These are phyloP conservation scores for Candolleomyces aberdarensis DNA, from an alignment of 768 basidiomycete genomes.

Conservation along the genomic window DNA sequence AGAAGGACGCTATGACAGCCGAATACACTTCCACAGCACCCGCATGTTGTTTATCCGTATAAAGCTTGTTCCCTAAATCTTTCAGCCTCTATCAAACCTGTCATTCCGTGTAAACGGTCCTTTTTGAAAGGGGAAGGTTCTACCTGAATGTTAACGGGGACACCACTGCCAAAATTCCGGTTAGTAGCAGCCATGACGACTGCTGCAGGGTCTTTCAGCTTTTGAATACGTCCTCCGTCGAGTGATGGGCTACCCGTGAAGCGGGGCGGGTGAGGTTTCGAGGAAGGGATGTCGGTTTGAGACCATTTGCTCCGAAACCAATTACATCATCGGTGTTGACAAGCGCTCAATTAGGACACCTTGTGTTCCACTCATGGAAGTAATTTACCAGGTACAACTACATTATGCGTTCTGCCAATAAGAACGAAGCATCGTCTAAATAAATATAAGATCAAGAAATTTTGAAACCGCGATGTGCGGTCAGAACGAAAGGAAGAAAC, in stretches of 20 bases:
- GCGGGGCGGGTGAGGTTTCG: too few relatives aligned
- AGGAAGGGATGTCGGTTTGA: background rate
- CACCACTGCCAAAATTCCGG: background rate
- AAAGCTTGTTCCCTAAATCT: background rate
- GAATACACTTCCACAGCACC: background rate
- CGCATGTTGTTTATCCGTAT: background rate
- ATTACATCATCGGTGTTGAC: background rate
- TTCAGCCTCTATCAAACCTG: background rate
- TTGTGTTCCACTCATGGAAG: background rate
- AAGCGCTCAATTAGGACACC: background rate
- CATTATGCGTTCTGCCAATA: background rate
- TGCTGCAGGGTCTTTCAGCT: too few relatives aligned
- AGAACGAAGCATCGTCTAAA: background rate
- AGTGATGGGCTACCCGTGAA: too few relatives aligned
- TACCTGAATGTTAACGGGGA: background rate
- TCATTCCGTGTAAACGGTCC: background rate
- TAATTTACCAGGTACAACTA: background rate
- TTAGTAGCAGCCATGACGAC: too few relatives aligned
- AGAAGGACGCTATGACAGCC: background rate
- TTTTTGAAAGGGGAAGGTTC: background rate
- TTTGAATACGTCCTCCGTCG: too few relatives aligned
- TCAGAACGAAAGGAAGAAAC: background rate
- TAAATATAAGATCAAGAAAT: background rate
- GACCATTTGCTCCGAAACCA: background rate
- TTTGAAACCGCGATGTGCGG: background rate